Evolutionary conservation across 2,329 filamentous ascomycete genomes (phyloP).

Genomic region (Cryphonectria carpinicola): DNA sequence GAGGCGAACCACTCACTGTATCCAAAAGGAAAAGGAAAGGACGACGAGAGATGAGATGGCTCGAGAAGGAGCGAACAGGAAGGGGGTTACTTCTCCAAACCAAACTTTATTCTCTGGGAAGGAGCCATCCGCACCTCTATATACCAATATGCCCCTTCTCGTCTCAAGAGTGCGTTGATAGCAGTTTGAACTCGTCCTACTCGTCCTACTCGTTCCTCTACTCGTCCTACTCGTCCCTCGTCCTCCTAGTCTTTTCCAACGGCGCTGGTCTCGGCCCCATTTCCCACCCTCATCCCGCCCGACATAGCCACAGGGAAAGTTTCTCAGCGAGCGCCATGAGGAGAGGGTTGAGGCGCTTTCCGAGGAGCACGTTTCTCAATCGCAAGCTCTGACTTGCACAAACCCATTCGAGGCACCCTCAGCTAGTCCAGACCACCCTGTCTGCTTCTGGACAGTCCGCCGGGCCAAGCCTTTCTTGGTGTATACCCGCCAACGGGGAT

Average conservation of each 20-base stretch:
- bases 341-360: too few relatives aligned
- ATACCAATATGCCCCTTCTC: background rate
- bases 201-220: too few relatives aligned
- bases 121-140: background rate
- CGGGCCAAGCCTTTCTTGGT: conserved; percentile 19
- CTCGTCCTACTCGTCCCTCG: too few relatives aligned
- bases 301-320: background rate
- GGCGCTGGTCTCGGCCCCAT: background rate
- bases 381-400: background rate
- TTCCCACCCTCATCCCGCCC: background rate
- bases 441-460: conserved; percentile 7
- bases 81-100: background rate
- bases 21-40: too few relatives aligned
- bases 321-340: too few relatives aligned
- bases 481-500: background rate
- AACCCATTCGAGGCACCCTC: background rate
- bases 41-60: background rate
- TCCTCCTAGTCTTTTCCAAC: background rate
- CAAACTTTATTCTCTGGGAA: background rate
- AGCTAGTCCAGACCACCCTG: background rate
- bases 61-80: background rate
- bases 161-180: background rate
- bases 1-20: background rate
- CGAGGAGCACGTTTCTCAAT: background rate
- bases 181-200: too few relatives aligned